Evolutionary conservation across 106 monocot genomes (phyloP).

Genomic region (Phalaenopsis aphrodite): DNA sequence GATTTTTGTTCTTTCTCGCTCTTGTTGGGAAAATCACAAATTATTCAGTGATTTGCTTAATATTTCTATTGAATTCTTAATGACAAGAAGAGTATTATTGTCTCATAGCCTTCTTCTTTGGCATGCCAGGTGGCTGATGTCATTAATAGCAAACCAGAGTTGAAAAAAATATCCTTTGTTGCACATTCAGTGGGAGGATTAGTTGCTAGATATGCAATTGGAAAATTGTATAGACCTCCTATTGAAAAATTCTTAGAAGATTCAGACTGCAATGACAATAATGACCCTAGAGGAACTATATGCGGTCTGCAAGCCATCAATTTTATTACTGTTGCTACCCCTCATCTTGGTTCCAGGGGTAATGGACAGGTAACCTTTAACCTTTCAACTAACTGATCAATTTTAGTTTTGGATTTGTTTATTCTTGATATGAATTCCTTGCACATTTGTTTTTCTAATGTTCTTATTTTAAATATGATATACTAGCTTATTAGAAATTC

Average conservation of each 20-base stretch:
- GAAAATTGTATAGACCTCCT: conserved; percentile 41
- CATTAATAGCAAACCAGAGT: conserved; percentile 25
- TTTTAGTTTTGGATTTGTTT: neutral
- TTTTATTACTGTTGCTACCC: conserved; percentile 92
- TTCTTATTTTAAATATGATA: neutral
- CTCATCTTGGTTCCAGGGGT: conserved; percentile 96
- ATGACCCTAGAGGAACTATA: conserved; percentile 47
- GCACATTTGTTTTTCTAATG: neutral
- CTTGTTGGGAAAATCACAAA: neutral
- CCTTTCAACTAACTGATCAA: neutral
- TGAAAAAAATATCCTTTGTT: conserved; percentile 73
- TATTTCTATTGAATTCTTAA: conserved; percentile 28
- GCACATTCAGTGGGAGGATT: conserved; percentile 81
- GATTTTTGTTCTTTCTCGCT: neutral
- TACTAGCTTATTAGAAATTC: neutral
- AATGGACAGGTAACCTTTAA: conserved; percentile 51
- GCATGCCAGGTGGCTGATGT: conserved; percentile 41
- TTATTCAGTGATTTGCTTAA: neutral
- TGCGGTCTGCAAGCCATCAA: conserved; percentile 78
- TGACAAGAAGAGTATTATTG: neutral
- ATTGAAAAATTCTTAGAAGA: conserved; percentile 15
- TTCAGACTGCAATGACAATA: conserved; percentile 8
- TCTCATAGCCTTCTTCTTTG: neutral
- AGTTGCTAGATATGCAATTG: conserved; percentile 84
- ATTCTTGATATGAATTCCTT: too few species aligned